phyloP scores from a whole-genome alignment of 2,329 filamentous ascomycete genomes.

The Scopulariopsis brevicaulis region DNA sequence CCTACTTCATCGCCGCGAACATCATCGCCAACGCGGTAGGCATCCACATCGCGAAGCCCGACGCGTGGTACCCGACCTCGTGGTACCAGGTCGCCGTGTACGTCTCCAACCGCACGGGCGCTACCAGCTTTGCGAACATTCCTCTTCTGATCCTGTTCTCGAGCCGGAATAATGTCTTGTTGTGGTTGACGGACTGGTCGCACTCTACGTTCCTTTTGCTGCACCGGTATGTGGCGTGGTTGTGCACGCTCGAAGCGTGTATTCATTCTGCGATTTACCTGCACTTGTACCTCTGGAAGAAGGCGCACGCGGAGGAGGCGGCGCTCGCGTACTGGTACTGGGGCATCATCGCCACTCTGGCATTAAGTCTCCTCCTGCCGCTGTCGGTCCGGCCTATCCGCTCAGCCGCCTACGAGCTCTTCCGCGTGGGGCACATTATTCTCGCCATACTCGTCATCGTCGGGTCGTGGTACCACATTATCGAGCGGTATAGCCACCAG shows the following conservation, averaged over 20 bases:
- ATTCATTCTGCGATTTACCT: constrained; percentile 33
- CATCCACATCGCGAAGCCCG: constrained; percentile 14
- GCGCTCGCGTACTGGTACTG: constrained; percentile 25
- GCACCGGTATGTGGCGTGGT: constrained; percentile 34
- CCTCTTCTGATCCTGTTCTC: constrained; percentile 31
- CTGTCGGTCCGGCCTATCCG: constrained; percentile 23
- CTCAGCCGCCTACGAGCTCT: constrained; percentile 26
- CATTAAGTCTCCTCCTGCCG: constrained; percentile 16
- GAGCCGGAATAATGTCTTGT: constrained; percentile 32
- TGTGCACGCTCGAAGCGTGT: constrained; percentile 30
- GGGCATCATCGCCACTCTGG: constrained; percentile 27
- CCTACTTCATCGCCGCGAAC: constrained; percentile 25
- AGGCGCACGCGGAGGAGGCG: constrained; percentile 14
- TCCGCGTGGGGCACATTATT: constrained; percentile 29
- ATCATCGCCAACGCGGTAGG: constrained; percentile 18
- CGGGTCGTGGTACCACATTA: constrained; percentile 30
- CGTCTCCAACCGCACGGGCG: constrained; percentile 27
- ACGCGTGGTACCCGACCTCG: constrained; percentile 14
- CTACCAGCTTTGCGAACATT: constrained; percentile 25
- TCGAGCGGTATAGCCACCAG: constrained; percentile 17
- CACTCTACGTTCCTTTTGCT: constrained; percentile 34
- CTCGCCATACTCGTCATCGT: constrained; percentile 26
- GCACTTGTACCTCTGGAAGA: constrained; percentile 15
- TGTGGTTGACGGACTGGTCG: constrained; percentile 36
- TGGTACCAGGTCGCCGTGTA: constrained; percentile 18